These are phyloP conservation scores for Coniella lustricola DNA, from an alignment of 2,329 filamentous ascomycete genomes.

Conservation along the genomic window DNA sequence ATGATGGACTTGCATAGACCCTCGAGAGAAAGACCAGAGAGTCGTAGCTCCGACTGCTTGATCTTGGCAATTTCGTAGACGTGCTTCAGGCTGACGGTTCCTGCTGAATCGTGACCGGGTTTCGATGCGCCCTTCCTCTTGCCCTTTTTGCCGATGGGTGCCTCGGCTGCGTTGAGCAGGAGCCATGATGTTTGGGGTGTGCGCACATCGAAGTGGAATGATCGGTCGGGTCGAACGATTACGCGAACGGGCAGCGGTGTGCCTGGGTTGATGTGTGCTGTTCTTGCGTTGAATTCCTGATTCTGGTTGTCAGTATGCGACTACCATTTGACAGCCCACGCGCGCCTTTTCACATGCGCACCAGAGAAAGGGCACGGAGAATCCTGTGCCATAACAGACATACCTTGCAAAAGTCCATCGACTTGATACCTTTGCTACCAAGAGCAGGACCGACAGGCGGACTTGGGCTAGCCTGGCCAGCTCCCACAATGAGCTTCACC, in stretches of 20 bases:
- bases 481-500: slow-evolving; percentile 96
- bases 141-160: slow-evolving; percentile 64
- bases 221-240: slow-evolving; percentile 84
- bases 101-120: slow-evolving; percentile 71
- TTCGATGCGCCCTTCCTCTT: slow-evolving; percentile 71
- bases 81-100: slow-evolving; percentile 86
- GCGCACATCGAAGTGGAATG: slow-evolving; percentile 87
- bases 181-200: slow-evolving; percentile 93
- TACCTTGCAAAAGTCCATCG: slow-evolving; percentile 99
- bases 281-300: slow-evolving; percentile 95
- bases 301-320: slow-evolving; percentile 16
- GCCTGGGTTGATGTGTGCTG: slow-evolving; percentile 72
- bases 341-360: slow-evolving; percentile 2
- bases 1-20: slow-evolving; percentile 69
- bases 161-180: slow-evolving; percentile 74
- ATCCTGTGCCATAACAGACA: slow-evolving; percentile 17
- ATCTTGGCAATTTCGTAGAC: slow-evolving; percentile 97
- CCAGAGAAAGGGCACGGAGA: not conserved
- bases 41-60: slow-evolving; percentile 70
- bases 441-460: slow-evolving; percentile 94
- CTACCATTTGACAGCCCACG: too few species aligned
- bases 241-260: slow-evolving; percentile 88
- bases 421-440: slow-evolving; percentile 96
- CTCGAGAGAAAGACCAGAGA: slow-evolving; percentile 65
- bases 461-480: slow-evolving; percentile 88